phyloP scores from a whole-genome alignment of 2,329 filamentous ascomycete species.

The Dothidotthia symphoricarpi region DNA sequence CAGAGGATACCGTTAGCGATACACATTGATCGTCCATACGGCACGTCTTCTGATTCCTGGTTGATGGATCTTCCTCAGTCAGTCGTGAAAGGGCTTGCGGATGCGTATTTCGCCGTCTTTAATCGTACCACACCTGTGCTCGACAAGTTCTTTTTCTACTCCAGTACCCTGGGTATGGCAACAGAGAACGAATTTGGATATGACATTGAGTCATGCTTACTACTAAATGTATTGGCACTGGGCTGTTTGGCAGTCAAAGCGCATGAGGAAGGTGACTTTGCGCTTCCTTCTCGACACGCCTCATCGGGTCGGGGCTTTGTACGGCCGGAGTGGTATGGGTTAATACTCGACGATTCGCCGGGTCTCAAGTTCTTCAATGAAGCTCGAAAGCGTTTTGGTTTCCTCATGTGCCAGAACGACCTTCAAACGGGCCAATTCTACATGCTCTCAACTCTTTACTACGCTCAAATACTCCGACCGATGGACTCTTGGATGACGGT shows the following conservation, averaged over 20 bases:
- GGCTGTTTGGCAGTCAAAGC: slow-evolving; percentile 53
- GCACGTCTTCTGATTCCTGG: slow-evolving; percentile 43
- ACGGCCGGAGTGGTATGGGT: slow-evolving; percentile 37
- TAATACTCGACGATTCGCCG: slow-evolving; percentile 41
- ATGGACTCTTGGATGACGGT: slow-evolving; percentile 57
- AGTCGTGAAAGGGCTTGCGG: slow-evolving; percentile 52
- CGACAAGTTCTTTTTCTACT: slow-evolving; percentile 53
- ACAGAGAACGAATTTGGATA: slow-evolving; percentile 53
- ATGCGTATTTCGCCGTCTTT: slow-evolving; percentile 56
- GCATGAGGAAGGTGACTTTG: slow-evolving; percentile 52
- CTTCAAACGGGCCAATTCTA: slow-evolving; percentile 55
- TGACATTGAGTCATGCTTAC: slow-evolving; percentile 53
- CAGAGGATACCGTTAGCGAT: slow-evolving; percentile 47
- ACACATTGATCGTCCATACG: slow-evolving; percentile 36
- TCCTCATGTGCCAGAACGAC: slow-evolving; percentile 50
- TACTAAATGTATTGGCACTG: slow-evolving; percentile 53
- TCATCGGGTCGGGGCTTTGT: slow-evolving; percentile 18
- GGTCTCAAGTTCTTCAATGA: slow-evolving; percentile 57
- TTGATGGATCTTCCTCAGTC: slow-evolving; percentile 49
- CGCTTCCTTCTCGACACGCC: slow-evolving; percentile 38
- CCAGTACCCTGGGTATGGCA: slow-evolving; percentile 50
- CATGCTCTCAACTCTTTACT: slow-evolving; percentile 53
- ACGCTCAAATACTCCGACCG: slow-evolving; percentile 53
- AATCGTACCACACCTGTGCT: slow-evolving; percentile 55
- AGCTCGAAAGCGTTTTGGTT: slow-evolving; percentile 53